phyloP scores from a whole-genome alignment of 306 rosid species.

The Styphnolobium japonicum region DNA sequence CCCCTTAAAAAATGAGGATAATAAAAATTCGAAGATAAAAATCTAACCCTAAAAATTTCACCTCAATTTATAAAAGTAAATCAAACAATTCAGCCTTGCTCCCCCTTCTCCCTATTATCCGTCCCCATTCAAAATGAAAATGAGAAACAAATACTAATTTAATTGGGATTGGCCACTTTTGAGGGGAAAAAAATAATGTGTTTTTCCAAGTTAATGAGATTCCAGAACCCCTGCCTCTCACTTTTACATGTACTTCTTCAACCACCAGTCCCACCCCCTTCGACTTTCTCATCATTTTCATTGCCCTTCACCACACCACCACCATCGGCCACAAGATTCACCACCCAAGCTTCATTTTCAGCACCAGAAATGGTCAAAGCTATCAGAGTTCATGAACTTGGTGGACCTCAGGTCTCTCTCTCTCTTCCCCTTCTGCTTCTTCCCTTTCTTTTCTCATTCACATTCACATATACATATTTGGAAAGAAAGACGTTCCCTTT shows the following conservation, averaged over 20 bases:
- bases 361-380: conserved; percentile 66
- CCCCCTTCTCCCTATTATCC: too few relatives aligned
- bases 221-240: background rate
- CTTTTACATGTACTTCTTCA: background rate
- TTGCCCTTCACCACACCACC: background rate
- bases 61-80: too few relatives aligned
- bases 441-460: background rate
- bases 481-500: background rate
- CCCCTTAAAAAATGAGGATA: too few relatives aligned
- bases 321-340: conserved; percentile 25
- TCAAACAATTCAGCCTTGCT: too few relatives aligned
- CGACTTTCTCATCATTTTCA: background rate
- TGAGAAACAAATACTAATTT: too few relatives aligned
- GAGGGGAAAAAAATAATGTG: background rate
- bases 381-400: conserved; percentile 64
- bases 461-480: background rate
- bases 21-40: too few relatives aligned
- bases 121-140: too few relatives aligned
- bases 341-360: conserved; percentile 12
- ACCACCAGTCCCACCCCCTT: background rate
- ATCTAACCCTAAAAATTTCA: too few relatives aligned
- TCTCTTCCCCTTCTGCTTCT: background rate
- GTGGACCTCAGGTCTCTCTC: conserved; percentile 66
- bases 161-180: too few relatives aligned
- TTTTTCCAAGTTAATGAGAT: background rate